Conservation (phyloP, 1,139 yeast genomes). For the Kodamaea arcana region DNA sequence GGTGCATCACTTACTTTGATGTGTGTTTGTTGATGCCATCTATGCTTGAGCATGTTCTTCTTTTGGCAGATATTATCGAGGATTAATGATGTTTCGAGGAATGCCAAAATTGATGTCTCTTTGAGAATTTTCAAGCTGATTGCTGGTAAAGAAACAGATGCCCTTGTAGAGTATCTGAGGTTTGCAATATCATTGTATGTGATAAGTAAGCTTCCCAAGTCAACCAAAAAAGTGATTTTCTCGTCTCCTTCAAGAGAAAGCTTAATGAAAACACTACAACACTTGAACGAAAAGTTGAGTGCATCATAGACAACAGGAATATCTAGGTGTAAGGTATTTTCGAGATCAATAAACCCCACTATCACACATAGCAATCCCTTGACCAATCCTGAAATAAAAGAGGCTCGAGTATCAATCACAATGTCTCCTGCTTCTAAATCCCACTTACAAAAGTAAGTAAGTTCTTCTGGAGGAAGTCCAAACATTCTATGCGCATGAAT, state of each 20-base stretch:
- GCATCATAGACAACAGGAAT: slow-evolving; percentile 64
- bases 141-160: slow-evolving; percentile 48
- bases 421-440: slow-evolving; percentile 67
- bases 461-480: slow-evolving; percentile 85
- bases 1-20: slow-evolving; percentile 74
- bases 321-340: slow-evolving; percentile 62
- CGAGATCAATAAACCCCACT: slow-evolving; percentile 67
- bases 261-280: slow-evolving; percentile 32
- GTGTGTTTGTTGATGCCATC: slow-evolving; percentile 60
- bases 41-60: slow-evolving; percentile 42
- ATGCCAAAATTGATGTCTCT: slow-evolving; percentile 20
- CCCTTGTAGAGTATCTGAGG: slow-evolving; percentile 54
- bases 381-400: slow-evolving; percentile 43
- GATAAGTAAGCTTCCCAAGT: slow-evolving; percentile 38
- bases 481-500: slow-evolving; percentile 88
- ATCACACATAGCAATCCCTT: slow-evolving; percentile 46
- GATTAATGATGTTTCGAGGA: slow-evolving; percentile 51
- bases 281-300: slow-evolving; percentile 51
- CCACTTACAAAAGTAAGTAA: slow-evolving; percentile 90
- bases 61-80: slow-evolving; percentile 60
- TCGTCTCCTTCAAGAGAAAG: slow-evolving; percentile 18
- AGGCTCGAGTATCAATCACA: slow-evolving; percentile 48
- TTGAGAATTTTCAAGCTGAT: slow-evolving; percentile 32
- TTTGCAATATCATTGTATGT: slow-evolving; percentile 69
- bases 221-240: slow-evolving; percentile 19